phyloP scores from a whole-genome alignment of 805 yeast genomes.

The Pichia membranifaciens region DNA sequence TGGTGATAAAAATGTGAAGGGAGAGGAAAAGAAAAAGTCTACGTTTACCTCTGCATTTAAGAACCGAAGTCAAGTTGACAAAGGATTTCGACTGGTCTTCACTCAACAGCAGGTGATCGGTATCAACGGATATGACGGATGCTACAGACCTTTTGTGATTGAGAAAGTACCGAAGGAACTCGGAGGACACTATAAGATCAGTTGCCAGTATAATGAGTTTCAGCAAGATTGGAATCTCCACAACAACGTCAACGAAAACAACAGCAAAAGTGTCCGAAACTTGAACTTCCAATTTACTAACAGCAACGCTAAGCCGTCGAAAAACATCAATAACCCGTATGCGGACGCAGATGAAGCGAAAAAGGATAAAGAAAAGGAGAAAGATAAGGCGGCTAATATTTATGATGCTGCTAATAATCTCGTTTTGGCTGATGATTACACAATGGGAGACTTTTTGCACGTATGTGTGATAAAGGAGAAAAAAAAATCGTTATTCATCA shows the following conservation, averaged over 20 bases:
- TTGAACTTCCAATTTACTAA: slow-evolving; percentile 6
- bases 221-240: slow-evolving; percentile 13
- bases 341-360: neutral
- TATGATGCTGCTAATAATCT: slow-evolving; percentile 4
- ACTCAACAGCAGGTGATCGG: slow-evolving; percentile 20
- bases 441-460: slow-evolving; percentile 15
- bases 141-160: slow-evolving; percentile 18
- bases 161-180: slow-evolving; percentile 18
- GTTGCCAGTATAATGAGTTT: slow-evolving; percentile 16
- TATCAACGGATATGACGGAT: slow-evolving; percentile 12
- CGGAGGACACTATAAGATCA: slow-evolving; percentile 21
- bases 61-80: slow-evolving; percentile 13
- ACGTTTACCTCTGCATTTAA: neutral
- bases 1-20: too few species aligned
- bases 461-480: slow-evolving; percentile 24
- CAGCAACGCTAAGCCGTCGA: neutral
- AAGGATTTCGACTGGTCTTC: slow-evolving; percentile 31
- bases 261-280: neutral
- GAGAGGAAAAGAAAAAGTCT: neutral
- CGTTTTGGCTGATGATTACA: slow-evolving; percentile 15
- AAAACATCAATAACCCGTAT: neutral
- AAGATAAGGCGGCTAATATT: neutral
- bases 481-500: slow-evolving; percentile 18
- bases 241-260: slow-evolving; percentile 8
- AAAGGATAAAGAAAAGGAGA: neutral